phyloP scores from a whole-genome alignment of 129 eudicot genomes.

The Pseudognaphalium luteoalbum region DNA sequence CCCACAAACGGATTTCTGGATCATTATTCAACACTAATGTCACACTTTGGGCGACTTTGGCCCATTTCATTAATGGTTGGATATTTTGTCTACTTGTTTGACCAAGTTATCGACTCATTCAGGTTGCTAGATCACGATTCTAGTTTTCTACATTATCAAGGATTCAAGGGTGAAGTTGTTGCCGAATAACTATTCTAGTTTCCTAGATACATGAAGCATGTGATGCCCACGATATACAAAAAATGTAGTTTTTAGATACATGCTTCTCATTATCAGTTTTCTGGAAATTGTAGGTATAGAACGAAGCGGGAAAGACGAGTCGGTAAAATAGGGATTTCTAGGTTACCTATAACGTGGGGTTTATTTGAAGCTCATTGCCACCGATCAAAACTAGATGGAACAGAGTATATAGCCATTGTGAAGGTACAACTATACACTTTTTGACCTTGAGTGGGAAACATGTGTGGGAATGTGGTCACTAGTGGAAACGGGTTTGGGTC shows the following conservation, averaged over 20 bases:
- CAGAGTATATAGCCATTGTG: slow-evolving; percentile 67
- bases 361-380: slow-evolving; percentile 63
- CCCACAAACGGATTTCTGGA: too few species aligned
- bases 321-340: slow-evolving; percentile 57
- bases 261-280: not conserved
- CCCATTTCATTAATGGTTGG: too few species aligned
- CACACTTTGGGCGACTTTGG: too few species aligned
- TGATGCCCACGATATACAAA: not conserved
- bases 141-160: too few species aligned
- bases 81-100: too few species aligned
- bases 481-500: not conserved
- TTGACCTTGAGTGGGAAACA: too few species aligned
- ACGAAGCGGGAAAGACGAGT: slow-evolving; percentile 84
- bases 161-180: too few species aligned
- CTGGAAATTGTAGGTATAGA: slow-evolving; percentile 50
- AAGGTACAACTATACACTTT: slow-evolving; percentile 43
- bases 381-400: slow-evolving; percentile 71
- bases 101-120: too few species aligned
- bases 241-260: not conserved
- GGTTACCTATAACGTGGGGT: slow-evolving; percentile 80
- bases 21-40: too few species aligned
- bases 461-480: not conserved
- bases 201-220: not conserved
- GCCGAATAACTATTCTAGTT: not conserved
- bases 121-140: too few species aligned